Evolutionary conservation across 257 asterid genomes (phyloP).

Genomic region (Plantago ovata): DNA sequence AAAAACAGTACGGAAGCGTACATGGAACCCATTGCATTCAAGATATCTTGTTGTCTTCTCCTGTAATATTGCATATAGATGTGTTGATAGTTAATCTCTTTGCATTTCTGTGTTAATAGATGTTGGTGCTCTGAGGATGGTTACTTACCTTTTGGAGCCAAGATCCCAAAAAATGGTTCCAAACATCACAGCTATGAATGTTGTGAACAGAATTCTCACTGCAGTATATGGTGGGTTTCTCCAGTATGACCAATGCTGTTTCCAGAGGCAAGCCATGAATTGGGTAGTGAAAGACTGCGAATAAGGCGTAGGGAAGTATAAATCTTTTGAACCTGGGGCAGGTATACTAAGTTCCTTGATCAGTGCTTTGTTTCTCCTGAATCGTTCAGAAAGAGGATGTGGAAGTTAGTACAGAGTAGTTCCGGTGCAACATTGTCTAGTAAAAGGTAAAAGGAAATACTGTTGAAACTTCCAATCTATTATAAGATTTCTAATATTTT

Average conservation of each 20-base stretch:
- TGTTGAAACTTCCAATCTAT: too few species aligned
- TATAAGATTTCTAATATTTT: background rate
- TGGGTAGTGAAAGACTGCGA: constrained; percentile 64
- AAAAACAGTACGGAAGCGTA: constrained; percentile 63
- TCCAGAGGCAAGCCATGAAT: constrained; percentile 80
- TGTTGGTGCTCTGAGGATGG: background rate
- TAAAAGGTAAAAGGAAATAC: too few species aligned
- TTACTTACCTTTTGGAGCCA: constrained; percentile 55
- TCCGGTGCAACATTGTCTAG: background rate
- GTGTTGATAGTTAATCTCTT: background rate
- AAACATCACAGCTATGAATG: constrained; percentile 55
- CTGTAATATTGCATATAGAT: constrained; percentile 28
- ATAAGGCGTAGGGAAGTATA: constrained; percentile 49
- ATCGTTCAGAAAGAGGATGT: constrained; percentile 14
- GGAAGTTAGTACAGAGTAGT: background rate
- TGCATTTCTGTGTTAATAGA: background rate
- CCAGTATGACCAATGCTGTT: constrained; percentile 80
- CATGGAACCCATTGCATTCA: constrained; percentile 92
- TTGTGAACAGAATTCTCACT: constrained; percentile 66
- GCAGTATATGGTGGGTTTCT: constrained; percentile 77
- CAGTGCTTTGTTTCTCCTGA: constrained; percentile 69
- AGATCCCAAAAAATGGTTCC: constrained; percentile 82
- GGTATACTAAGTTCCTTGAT: constrained; percentile 61
- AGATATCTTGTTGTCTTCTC: constrained; percentile 51
- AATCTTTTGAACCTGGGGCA: constrained; percentile 46